Evolutionary conservation across 108 stramenopile genomes (phyloP), one percentile per base, ranked within the genome.

Genomic region (Chaetoceros muelleri): DNA sequence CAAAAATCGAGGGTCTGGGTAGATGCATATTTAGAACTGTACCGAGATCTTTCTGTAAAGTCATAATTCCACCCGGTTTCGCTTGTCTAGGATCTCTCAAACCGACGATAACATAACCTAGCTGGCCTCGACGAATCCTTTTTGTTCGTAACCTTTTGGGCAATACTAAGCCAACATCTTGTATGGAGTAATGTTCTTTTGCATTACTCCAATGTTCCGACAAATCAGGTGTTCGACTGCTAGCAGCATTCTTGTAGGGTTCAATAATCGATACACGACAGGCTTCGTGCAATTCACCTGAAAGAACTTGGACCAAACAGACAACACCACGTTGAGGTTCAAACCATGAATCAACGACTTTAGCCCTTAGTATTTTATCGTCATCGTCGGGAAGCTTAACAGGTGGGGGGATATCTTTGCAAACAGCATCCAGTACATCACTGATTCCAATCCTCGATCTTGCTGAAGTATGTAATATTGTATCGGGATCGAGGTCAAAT

Each of bases 321-420:
- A 84, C 74, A 16, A 88, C 86, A 10, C 87, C 98, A 28, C 95
- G 81, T 50, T 80, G 76, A 3, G 70, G 44, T 47, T 98, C 96
- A 69, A 93, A 98, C 90, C 95, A 97, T 24, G 85, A 87, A 70
- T 99, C 98, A 44, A 97, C 90, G 23, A 99, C 95, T 55, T 95
- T 82, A 30, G 87, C 94, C 40, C 92, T 66, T 29, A 95, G 50
- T 24, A 82, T 72, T 16, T 29, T 18, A 25, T 50, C 56, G 21
- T 53, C 54, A 49, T 83, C 80, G 52, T 84, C 87, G 5, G 71
- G 29, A 0, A 87, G 60, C 30, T 52, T 63, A 20, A 58, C 25
- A 17, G 90, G 92, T 24, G 92, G 65, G 18, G 87, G 84, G 7
- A 94, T 82, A 29, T 65, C 57, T 26, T 62, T 57, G 52, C 90